Base-by-base conservation (phyloP, 805 yeast species). In the Kodamaea neixiangensis region DNA sequence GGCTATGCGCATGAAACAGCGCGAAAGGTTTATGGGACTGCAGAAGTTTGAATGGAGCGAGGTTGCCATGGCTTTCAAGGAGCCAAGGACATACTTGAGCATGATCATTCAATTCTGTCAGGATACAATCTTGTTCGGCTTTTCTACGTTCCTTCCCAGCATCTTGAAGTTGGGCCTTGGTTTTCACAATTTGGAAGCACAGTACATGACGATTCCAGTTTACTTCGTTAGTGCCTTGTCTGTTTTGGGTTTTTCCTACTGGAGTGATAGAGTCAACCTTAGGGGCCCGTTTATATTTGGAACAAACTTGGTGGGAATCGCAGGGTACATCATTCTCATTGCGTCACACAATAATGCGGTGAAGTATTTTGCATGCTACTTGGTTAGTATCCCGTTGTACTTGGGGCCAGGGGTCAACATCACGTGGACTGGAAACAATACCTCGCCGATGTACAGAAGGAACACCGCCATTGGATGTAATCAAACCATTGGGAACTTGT, bases 31-130 rank as follows among this genome's bases (percentile, higher is more conserved):
- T 52, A 56, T 61, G 57, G 78, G 73, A 29, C 71, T 47, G 20
- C 56, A 61, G 5, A 48, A 58, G 11, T 67, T 70, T 48, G 62
- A 62, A 9, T 59, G 65, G 68, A 56, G 55, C 9, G 73, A 66
- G 45, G 64, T 71, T 10, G 43, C 38, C 19, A 60, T 67, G 42
- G 73, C 77, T 0, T 52, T 74, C 29, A 54, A 45, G 31, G 80
- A 77, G 51, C 64, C 68, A 42, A 71, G 72, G 52, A 64, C 72
- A 21, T 61, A 65, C 45, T 51, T 67, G 17, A 64, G 72, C 22
- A 65, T 68, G 47, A 49, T 62, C n/a, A 72, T 72, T 53, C 79
- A 76, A 56, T 76, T 78, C 57, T 75, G 80, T 60, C 72, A 63
- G 44, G 78, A 76, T 56, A 54, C 68, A 11, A 62, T 71, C 6